Evolutionary conservation across 2,329 filamentous ascomycete species (phyloP).

Genomic region (Trichoderma sp.): DNA sequence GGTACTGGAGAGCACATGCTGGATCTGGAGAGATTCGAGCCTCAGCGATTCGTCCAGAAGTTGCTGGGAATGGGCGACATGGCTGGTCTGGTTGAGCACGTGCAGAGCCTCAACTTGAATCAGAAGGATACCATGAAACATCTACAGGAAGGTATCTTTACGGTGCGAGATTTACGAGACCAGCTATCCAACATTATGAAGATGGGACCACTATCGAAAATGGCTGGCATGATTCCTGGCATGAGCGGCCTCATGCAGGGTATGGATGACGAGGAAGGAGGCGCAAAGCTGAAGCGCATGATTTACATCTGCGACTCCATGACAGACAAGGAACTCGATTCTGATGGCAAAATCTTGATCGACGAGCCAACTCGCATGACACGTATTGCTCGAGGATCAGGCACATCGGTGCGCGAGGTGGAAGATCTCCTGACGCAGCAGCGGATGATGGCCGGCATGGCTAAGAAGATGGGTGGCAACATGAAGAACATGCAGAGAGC

Average conservation of each 20-base stretch:
- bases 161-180: constrained; percentile 87
- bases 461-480: constrained; percentile 96
- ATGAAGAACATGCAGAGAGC: constrained; percentile 98
- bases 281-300: constrained; percentile 91
- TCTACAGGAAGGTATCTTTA: constrained; percentile 94
- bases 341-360: constrained; percentile 89
- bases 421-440: constrained; percentile 98
- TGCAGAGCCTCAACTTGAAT: constrained; percentile 90
- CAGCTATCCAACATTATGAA: constrained; percentile 99
- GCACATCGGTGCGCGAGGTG: constrained; percentile 86
- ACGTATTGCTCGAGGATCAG: constrained; percentile 82
- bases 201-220: constrained; percentile 96
- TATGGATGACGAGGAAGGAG: constrained; percentile 97
- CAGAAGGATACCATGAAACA: constrained; percentile 99
- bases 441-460: constrained; percentile 98
- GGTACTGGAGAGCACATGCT: constrained; percentile 97
- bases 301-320: constrained; percentile 99
- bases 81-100: constrained; percentile 90
- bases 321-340: constrained; percentile 93
- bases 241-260: constrained; percentile 91
- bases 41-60: constrained; percentile 90
- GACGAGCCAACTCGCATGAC: constrained; percentile 93
- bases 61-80: constrained; percentile 97
- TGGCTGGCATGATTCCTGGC: constrained; percentile 98
- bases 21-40: constrained; percentile 88